A percentile compares a stretch with the other conserved stretches of the same genome.
Evolutionary conservation across 257 asterid genomes (phyloP).

Genomic region (Primulina eburnea): DNA sequence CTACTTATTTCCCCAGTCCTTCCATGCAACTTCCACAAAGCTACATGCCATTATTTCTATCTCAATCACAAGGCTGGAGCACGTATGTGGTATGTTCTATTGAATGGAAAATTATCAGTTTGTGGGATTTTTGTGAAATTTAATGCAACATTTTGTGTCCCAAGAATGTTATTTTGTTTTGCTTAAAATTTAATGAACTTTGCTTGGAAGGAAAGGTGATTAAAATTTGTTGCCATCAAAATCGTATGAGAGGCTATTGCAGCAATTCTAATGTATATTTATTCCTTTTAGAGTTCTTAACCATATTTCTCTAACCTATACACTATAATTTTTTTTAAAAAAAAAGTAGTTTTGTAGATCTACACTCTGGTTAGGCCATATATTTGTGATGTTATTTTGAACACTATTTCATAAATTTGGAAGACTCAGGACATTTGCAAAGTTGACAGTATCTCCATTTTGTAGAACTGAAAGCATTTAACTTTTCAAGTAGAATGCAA

Average conservation of each 20-base stretch:
- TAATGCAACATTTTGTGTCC: neutral
- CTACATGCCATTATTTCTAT: slow-evolving; percentile 46
- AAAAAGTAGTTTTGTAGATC: neutral
- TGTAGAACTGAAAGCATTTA: neutral
- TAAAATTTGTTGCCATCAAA: neutral
- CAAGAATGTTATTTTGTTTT: neutral
- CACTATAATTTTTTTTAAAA: too few species aligned
- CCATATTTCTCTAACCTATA: neutral
- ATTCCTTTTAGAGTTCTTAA: neutral
- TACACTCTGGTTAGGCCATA: neutral
- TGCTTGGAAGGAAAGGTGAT: neutral
- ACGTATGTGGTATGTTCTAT: slow-evolving; percentile 48
- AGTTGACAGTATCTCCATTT: neutral
- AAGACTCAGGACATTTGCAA: neutral
- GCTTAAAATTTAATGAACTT: neutral
- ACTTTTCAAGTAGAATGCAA: neutral
- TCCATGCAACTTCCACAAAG: slow-evolving; percentile 46
- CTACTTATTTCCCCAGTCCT: slow-evolving; percentile 41
- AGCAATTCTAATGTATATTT: neutral
- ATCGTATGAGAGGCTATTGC: neutral
- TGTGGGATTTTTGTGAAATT: neutral
- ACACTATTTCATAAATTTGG: neutral
- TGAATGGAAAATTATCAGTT: neutral
- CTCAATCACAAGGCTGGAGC: slow-evolving; percentile 64
- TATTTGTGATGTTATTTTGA: neutral